Evolutionary conservation across 345 rosid genomes (phyloP), one percentile per base, ranked within the genome.

Genomic region (Eucalyptus grandis): DNA sequence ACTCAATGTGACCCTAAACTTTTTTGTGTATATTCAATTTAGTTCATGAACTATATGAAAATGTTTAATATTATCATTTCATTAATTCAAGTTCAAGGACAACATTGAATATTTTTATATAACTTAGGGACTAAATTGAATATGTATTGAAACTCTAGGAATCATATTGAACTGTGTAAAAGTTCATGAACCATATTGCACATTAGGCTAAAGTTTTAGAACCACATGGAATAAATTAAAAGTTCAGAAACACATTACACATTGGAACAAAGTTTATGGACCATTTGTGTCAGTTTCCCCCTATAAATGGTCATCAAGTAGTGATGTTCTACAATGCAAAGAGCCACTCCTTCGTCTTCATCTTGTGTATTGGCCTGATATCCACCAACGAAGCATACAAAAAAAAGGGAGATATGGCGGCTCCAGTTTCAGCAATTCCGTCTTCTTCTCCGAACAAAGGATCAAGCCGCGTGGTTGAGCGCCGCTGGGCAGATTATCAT

Each of bases 171-270:
- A 30, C 5, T 6, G 16, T 27, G 8, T 30, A 12, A 62, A 62
- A 7, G 72, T 62, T 62, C 31, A n/a, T 14, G 9, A 15, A 62
- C 1, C 9, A 1, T 14, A 30, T 62, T 30, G 8, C 17, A 62
- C 9, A 6, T 62, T 62, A 62, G 10, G 17, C 72, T 30, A 62
- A 30, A 62, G 9, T 62, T 30, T 15, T 2, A 24, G 15, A 15
- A 30, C 9, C 72, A 14, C 17, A 30, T 62, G 0, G 5, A 62
- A 62, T 5, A 14, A 62, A 13, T 62, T 62, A 62, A 14, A 62
- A 30, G 1, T 30, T 62, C 1, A 0, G 9, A n/a, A 62, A 14
- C 72, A 30, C 34, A 30, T 30, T 62, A 0, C 15, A 30, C 9
- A 62, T 13, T 62, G 8, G 0, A 3, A 14, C 72, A 30, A 60